Evolutionary conservation across 129 eudicot species (phyloP).

Genomic region (Centaurea solstitialis): DNA sequence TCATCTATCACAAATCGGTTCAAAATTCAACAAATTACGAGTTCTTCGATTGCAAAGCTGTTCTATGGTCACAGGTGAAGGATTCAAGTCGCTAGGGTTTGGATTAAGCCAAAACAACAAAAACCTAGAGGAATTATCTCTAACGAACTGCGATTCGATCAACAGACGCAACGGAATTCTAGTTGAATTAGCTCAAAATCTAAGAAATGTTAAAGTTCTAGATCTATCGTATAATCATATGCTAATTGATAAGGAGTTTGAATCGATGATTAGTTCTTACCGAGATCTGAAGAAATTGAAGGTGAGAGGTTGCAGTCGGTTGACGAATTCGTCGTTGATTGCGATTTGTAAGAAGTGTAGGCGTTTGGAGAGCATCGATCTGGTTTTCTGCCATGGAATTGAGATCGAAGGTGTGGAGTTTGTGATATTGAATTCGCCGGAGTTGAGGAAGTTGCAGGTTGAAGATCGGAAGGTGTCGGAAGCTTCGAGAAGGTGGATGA

Average conservation of each 20-base stretch:
- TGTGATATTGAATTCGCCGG: conserved; percentile 35
- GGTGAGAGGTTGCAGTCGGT: conserved; percentile 57
- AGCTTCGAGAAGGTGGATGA: conserved; percentile 41
- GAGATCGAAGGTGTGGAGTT: conserved; percentile 51
- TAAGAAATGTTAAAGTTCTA: conserved; percentile 40
- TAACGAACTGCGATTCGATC: conserved; percentile 66
- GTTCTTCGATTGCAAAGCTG: conserved; percentile 58
- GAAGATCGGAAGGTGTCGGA: conserved; percentile 60
- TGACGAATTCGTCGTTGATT: conserved; percentile 36
- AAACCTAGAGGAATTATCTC: conserved; percentile 57
- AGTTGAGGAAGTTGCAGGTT: conserved; percentile 48
- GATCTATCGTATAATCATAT: conserved; percentile 67
- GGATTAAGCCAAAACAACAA: conserved; percentile 43
- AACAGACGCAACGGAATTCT: conserved; percentile 55
- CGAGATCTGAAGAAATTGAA: conserved; percentile 41
- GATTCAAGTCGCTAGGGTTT: conserved; percentile 44
- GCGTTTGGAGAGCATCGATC: conserved; percentile 58
- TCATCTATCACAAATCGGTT: conserved; percentile 53
- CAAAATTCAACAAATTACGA: conserved; percentile 33
- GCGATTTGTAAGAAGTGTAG: conserved; percentile 58
- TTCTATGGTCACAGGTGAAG: conserved; percentile 63
- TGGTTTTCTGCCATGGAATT: conserved; percentile 50
- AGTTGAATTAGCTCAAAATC: conserved; percentile 59
- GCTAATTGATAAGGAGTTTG: conserved; percentile 61
- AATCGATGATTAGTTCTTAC: conserved; percentile 62